Evolutionary conservation across 2,329 filamentous ascomycete species (phyloP), one percentile per base, ranked within the genome.

Genomic region (Trichoderma semiorbis): DNA sequence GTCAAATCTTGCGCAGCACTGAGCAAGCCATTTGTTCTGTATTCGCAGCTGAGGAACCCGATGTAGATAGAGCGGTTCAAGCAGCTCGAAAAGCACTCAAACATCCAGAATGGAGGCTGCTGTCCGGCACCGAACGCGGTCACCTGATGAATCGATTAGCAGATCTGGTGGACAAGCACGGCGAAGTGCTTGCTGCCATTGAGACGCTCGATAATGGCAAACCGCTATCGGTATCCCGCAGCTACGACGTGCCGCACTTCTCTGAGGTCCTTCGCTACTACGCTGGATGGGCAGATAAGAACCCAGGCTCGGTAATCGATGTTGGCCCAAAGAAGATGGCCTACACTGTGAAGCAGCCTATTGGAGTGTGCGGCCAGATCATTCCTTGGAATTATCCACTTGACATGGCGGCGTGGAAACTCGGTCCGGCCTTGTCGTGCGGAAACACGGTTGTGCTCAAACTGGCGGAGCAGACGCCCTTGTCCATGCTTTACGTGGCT

Each of bases 131-230:
- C 5, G 89, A 92, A 67, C 89, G 93, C 47, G 92, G 90, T 50
- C 85, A 85, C 28, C 80, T 95, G 72, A 87, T 96, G 86, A 84
- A 85, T 79, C 92, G 90, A 79, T 87, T 95, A 34, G 90, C 91
- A 24, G 88, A 91, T 72, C 83, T 95, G 39, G 84, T 95, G 43
- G 89, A 91, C 65, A 78, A 90, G 77, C 85, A 96, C 79, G 85
- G 85, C 32, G 85, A 85, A 73, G 77, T 78, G 1, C 78, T 87
- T 24, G 83, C 84, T 43, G 82, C 84, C 14, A 83, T 87, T 61
- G 92, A 96, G 82, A 91, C 92, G 0, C 91, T 93, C 86, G 92
- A 96, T 80, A 95, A 94, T 77, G 93, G 92, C 79, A 94, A 95
- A 80, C 90, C 92, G 5, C 93, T 92, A 80, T 81, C 84, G 3